Evolutionary conservation across 805 yeast species (phyloP).

Genomic region (Yamadazyma tumulicola): DNA sequence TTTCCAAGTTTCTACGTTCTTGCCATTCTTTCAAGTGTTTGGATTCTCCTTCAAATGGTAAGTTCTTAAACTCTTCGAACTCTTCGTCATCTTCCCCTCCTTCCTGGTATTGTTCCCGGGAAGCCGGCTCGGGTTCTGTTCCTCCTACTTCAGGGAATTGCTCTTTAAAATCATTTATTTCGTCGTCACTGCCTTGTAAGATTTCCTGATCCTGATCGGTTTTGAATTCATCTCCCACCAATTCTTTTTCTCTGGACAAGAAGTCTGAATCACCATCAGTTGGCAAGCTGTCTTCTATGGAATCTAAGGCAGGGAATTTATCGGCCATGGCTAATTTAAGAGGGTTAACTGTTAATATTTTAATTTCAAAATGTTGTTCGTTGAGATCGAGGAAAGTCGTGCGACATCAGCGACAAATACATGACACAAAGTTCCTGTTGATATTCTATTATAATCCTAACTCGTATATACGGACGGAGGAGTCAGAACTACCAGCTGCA

Average conservation of each 20-base stretch:
- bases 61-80: slow-evolving; percentile 28
- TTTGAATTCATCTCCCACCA: slow-evolving; percentile 67
- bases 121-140: slow-evolving; percentile 15
- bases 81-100: slow-evolving; percentile 40
- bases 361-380: too few relatives aligned
- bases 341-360: too few relatives aligned
- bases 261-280: slow-evolving; percentile 51
- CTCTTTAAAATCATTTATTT: slow-evolving; percentile 57
- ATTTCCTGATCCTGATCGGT: slow-evolving; percentile 58
- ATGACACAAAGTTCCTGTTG: too few relatives aligned
- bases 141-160: slow-evolving; percentile 58
- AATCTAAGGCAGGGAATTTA: slow-evolving; percentile 69
- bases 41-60: slow-evolving; percentile 41
- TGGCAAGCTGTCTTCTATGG: slow-evolving; percentile 27
- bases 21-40: slow-evolving; percentile 67
- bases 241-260: slow-evolving; percentile 63
- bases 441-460: too few relatives aligned
- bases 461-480: slow-evolving; percentile 51
- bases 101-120: slow-evolving; percentile 14
- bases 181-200: slow-evolving; percentile 39
- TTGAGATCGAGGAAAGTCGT: too few relatives aligned
- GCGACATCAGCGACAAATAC: too few relatives aligned
- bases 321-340: too few relatives aligned
- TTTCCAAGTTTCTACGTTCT: slow-evolving; percentile 73
- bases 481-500: slow-evolving; percentile 66